Conservation (phyloP, 208 protist species). For the Histomonas meleagridis region DNA sequence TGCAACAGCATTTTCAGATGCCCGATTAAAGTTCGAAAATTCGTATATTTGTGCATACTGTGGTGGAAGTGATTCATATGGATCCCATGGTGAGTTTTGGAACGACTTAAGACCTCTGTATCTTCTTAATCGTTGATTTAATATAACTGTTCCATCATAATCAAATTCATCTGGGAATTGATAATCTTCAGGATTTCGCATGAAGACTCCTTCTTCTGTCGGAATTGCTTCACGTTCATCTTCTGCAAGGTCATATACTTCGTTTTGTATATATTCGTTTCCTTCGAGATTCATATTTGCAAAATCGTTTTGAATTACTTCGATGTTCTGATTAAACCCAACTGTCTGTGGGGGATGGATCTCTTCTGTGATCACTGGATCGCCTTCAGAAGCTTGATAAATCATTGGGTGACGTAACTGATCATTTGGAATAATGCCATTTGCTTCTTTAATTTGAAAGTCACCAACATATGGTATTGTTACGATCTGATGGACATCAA, state of each 20-base stretch:
- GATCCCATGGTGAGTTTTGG: slow-evolving; percentile 16
- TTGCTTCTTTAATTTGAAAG: not conserved
- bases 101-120: slow-evolving; percentile 13
- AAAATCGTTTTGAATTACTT: not conserved
- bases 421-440: not conserved
- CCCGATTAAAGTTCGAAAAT: not conserved
- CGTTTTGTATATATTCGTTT: not conserved
- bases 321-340: not conserved
- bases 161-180: slow-evolving; percentile 27
- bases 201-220: not conserved
- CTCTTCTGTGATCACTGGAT: not conserved
- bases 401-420: not conserved
- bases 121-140: not conserved
- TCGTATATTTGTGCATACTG: slow-evolving; percentile 3
- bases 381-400: not conserved
- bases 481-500: not conserved
- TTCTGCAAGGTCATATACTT: not conserved
- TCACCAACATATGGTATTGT: slow-evolving; percentile 28
- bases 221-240: not conserved
- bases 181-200: not conserved
- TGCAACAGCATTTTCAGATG: not conserved
- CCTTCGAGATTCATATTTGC: not conserved
- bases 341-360: slow-evolving; percentile 13
- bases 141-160: not conserved
- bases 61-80: not conserved